phyloP scores from a whole-genome alignment of 352 stramenopile species.

The Achlya hypogyna region DNA sequence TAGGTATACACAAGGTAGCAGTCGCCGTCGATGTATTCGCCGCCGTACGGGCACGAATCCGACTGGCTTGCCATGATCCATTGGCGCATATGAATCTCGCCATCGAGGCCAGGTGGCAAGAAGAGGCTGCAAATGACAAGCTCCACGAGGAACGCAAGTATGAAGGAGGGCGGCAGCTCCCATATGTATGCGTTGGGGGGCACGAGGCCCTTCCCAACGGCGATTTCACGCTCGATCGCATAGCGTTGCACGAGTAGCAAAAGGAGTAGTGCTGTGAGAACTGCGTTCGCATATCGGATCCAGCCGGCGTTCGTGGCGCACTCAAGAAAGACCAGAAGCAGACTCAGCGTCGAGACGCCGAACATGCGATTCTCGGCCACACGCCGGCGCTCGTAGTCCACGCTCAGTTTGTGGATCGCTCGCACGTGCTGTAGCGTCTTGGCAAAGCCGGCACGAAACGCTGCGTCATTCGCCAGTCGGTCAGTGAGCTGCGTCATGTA shows the following conservation, averaged over 20 bases:
- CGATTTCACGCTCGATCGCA: slow-evolving; percentile 39
- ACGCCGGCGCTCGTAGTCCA: slow-evolving; percentile 47
- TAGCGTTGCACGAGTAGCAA: slow-evolving; percentile 48
- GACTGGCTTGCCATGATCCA: slow-evolving; percentile 40
- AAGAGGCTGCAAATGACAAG: slow-evolving; percentile 39
- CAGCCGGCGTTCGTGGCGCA: slow-evolving; percentile 26
- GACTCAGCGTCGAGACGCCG: slow-evolving; percentile 40
- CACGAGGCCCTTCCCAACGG: slow-evolving; percentile 51
- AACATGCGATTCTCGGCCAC: slow-evolving; percentile 49
- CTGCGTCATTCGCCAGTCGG: slow-evolving; percentile 2
- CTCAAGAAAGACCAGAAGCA: slow-evolving; percentile 61
- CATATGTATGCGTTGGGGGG: slow-evolving; percentile 43
- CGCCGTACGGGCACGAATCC: slow-evolving; percentile 28
- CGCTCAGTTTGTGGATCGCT: slow-evolving; percentile 17
- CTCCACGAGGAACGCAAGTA: slow-evolving; percentile 38
- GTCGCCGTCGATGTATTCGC: slow-evolving; percentile 26
- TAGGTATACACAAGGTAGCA: slow-evolving; percentile 69
- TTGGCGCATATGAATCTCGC: slow-evolving; percentile 46
- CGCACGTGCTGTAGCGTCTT: slow-evolving; percentile 6
- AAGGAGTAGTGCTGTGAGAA: slow-evolving; percentile 41
- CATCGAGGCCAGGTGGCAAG: slow-evolving; percentile 41
- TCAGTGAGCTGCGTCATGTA: slow-evolving; percentile 18
- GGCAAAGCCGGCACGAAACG: slow-evolving; percentile 2
- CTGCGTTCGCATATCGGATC: slow-evolving; percentile 35
- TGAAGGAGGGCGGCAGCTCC: slow-evolving; percentile 33